Conservation (phyloP, 495 filamentous ascomycete genomes). For the Podospora australis region DNA sequence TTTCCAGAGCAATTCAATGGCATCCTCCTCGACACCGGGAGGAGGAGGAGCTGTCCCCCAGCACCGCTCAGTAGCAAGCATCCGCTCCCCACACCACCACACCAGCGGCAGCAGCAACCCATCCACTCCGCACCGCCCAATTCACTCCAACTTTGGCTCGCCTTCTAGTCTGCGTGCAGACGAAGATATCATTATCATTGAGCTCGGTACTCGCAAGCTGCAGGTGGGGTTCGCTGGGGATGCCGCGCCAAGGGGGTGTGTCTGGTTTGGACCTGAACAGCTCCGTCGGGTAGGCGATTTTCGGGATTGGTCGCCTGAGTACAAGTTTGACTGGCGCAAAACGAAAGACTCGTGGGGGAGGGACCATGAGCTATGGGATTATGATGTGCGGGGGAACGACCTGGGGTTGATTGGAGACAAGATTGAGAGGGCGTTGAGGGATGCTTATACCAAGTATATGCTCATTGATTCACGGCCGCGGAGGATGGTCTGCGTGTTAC, state of each 20-base stretch:
- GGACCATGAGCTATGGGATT: conserved; percentile 74
- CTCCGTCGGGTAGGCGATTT: conserved; percentile 80
- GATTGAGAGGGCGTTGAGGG: conserved; percentile 74
- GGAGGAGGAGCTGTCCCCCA: conserved; percentile 28
- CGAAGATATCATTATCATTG: conserved; percentile 77
- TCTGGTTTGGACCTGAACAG: conserved; percentile 63
- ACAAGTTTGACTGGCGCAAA: conserved; percentile 37
- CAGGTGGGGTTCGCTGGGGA: conserved; percentile 84
- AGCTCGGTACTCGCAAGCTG: conserved; percentile 73
- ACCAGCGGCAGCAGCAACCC: conserved; percentile 30
- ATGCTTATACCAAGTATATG: conserved; percentile 80
- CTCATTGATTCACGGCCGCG: conserved; percentile 72
- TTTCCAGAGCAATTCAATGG: too few relatives aligned
- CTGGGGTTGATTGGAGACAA: conserved; percentile 79
- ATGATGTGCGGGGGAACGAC: conserved; percentile 65
- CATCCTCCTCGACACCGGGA: too few relatives aligned
- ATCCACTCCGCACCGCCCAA: conserved; percentile 54
- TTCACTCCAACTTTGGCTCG: conserved; percentile 61
- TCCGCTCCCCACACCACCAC: conserved; percentile 33
- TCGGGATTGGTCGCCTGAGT: conserved; percentile 56
- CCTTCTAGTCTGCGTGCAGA: conserved; percentile 70
- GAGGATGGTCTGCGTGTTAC: conserved; percentile 62
- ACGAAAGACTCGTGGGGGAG: conserved; percentile 53
- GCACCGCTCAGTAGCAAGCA: conserved; percentile 47
- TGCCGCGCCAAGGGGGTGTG: conserved; percentile 59